A percentile compares a stretch with the other conserved stretches of the same genome.
Evolutionary conservation across 1,284 basidiomycete genomes (phyloP).

Genomic region (Malassezia caprae): DNA sequence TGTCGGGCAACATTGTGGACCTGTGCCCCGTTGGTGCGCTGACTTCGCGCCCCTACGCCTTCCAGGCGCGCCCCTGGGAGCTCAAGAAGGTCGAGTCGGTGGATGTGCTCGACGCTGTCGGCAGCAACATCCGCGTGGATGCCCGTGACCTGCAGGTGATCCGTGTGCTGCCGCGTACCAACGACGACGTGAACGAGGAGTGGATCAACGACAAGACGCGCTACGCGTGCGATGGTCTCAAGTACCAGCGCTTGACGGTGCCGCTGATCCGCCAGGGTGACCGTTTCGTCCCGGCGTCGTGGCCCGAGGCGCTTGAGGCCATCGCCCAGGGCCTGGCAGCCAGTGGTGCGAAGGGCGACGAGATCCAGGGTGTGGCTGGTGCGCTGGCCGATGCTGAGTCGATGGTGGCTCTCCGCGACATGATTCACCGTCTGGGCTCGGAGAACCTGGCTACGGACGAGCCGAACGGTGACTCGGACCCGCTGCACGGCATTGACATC

Average conservation of each 20-base stretch:
- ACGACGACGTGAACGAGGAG: slow-evolving; percentile 98
- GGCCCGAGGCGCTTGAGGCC: slow-evolving; percentile 79
- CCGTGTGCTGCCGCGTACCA: slow-evolving; percentile 88
- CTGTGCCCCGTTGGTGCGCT: slow-evolving; percentile 90
- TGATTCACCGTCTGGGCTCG: slow-evolving; percentile 84
- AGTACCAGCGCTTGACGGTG: slow-evolving; percentile 86
- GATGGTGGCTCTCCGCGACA: slow-evolving; percentile 84
- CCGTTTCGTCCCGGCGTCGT: slow-evolving; percentile 78
- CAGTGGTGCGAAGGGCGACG: slow-evolving; percentile 79
- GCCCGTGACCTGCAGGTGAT: slow-evolving; percentile 92
- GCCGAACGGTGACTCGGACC: slow-evolving; percentile 56
- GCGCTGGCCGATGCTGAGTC: slow-evolving; percentile 88
- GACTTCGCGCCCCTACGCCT: slow-evolving; percentile 95
- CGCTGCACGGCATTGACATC: slow-evolving; percentile 74
- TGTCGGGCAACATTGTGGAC: slow-evolving; percentile 94
- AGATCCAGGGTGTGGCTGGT: slow-evolving; percentile 91
- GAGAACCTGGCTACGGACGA: slow-evolving; percentile 84
- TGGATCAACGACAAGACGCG: slow-evolving; percentile 99
- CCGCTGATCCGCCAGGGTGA: slow-evolving; percentile 85
- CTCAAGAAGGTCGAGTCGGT: slow-evolving; percentile 95
- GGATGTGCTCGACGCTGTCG: slow-evolving; percentile 95
- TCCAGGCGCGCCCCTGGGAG: slow-evolving; percentile 95
- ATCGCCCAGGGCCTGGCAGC: slow-evolving; percentile 67
- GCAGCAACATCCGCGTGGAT: slow-evolving; percentile 93
- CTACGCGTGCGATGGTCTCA: slow-evolving; percentile 88